phyloP scores from a whole-genome alignment of 148 eudicot genomes.

The Gaultheria prostrata region DNA sequence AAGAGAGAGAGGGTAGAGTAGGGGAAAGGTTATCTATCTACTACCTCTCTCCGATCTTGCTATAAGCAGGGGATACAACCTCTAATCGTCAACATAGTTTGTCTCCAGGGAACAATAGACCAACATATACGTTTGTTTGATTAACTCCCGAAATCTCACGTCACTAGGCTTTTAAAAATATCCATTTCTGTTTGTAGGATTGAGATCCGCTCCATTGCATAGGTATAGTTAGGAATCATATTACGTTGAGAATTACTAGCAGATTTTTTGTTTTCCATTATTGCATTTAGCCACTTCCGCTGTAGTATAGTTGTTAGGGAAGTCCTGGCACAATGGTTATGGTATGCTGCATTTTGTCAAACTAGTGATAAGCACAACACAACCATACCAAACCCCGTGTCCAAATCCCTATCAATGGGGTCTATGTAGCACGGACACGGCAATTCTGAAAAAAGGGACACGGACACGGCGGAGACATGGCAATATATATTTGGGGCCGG shows the following conservation, averaged over 20 bases:
- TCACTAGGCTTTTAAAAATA: too few relatives aligned
- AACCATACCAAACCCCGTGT: background rate
- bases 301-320: too few relatives aligned
- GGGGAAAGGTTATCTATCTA: background rate
- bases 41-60: background rate
- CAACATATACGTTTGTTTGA: background rate
- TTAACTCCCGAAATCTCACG: background rate
- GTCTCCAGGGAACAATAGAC: background rate
- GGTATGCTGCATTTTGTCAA: background rate
- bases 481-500: too few relatives aligned
- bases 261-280: background rate
- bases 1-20: background rate
- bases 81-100: background rate
- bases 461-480: too few relatives aligned
- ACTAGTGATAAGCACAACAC: background rate
- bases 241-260: background rate
- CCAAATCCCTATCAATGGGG: background rate
- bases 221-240: background rate
- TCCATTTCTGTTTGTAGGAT: background rate
- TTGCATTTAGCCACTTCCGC: background rate
- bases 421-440: too few relatives aligned
- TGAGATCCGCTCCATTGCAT: background rate
- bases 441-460: too few relatives aligned
- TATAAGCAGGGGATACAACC: background rate
- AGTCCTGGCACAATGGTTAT: background rate